These are phyloP conservation scores for Sarocladiaceae sp. DNA, from an alignment of 2,329 filamentous ascomycete genomes.

Conservation along the genomic window DNA sequence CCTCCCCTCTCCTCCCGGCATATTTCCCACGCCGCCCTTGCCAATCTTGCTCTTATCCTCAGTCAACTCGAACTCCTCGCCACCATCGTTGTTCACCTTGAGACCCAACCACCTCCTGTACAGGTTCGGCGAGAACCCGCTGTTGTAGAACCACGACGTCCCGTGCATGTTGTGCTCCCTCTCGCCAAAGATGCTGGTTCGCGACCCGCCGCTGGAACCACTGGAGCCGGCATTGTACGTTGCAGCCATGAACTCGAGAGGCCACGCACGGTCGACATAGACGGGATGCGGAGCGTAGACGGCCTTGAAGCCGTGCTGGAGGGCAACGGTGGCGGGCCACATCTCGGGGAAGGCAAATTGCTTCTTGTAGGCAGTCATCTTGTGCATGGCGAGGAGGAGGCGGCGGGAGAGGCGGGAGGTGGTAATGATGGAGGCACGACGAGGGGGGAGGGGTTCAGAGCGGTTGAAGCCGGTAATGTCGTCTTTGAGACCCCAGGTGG, in stretches of 20 bases:
- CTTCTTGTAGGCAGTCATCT: conserved; percentile 76
- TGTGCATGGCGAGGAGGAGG: conserved; percentile 81
- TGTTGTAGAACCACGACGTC: conserved; percentile 88
- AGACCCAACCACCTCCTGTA: conserved; percentile 85
- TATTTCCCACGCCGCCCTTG: conserved; percentile 37
- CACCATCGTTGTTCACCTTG: conserved; percentile 70
- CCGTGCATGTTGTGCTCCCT: conserved; percentile 85
- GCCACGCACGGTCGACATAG: conserved; percentile 84
- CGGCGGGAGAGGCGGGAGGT: conserved; percentile 75
- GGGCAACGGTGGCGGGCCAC: conserved; percentile 82
- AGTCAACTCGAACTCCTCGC: conserved; percentile 66
- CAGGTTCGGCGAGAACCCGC: conserved; percentile 71
- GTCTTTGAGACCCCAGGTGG: conserved; percentile 74
- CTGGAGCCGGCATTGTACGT: conserved; percentile 76
- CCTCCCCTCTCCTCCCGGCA: conserved; percentile 66
- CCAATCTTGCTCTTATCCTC: conserved; percentile 46
- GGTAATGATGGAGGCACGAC: conserved; percentile 83
- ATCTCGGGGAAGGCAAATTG: conserved; percentile 94
- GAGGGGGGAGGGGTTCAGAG: conserved; percentile 53
- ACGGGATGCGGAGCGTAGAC: conserved; percentile 87
- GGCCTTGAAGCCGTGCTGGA: conserved; percentile 90
- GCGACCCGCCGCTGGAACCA: conserved; percentile 66
- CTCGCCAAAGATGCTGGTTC: conserved; percentile 71
- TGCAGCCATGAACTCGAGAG: conserved; percentile 65
- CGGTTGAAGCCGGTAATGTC: conserved; percentile 80